These are phyloP conservation scores for Hypericum androsaemum DNA, from an alignment of 345 rosid species.

Conservation along the genomic window DNA sequence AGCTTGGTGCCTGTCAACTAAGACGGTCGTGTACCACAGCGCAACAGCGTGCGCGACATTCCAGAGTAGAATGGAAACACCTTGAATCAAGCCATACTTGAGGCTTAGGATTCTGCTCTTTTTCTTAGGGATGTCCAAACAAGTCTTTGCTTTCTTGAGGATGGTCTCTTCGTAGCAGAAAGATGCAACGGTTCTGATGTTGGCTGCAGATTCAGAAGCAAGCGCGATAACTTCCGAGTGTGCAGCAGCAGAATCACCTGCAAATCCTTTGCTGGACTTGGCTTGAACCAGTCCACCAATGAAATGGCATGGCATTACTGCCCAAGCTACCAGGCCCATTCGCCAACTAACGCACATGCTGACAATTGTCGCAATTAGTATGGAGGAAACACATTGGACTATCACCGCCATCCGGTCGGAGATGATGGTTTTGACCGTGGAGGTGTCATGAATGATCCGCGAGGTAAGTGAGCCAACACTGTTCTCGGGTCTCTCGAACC, in stretches of 20 bases:
- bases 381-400: conserved; percentile 56
- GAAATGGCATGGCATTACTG: conserved; percentile 80
- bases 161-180: conserved; percentile 54
- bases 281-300: conserved; percentile 63
- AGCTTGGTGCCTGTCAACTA: conserved; percentile 31
- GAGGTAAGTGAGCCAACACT: conserved; percentile 40
- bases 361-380: conserved; percentile 49
- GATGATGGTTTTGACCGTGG: conserved; percentile 50
- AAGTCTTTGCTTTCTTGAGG: conserved; percentile 28
- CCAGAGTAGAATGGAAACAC: conserved; percentile 53
- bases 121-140: conserved; percentile 27
- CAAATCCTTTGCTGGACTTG: conserved; percentile 56
- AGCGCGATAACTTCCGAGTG: conserved; percentile 36
- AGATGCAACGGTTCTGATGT: conserved; percentile 53
- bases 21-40: conserved; percentile 46
- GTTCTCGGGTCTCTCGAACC: conserved; percentile 60
- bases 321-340: conserved; percentile 65
- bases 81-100: conserved; percentile 52
- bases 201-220: conserved; percentile 44
- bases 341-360: conserved; percentile 48
- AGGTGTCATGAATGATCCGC: conserved; percentile 39
- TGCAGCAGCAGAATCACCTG: conserved; percentile 42
- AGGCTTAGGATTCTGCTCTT: conserved; percentile 34
- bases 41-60: conserved; percentile 70
- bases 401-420: conserved; percentile 64